phyloP scores from a whole-genome alignment of 257 asterid genomes.

The Ehretia macrophylla region DNA sequence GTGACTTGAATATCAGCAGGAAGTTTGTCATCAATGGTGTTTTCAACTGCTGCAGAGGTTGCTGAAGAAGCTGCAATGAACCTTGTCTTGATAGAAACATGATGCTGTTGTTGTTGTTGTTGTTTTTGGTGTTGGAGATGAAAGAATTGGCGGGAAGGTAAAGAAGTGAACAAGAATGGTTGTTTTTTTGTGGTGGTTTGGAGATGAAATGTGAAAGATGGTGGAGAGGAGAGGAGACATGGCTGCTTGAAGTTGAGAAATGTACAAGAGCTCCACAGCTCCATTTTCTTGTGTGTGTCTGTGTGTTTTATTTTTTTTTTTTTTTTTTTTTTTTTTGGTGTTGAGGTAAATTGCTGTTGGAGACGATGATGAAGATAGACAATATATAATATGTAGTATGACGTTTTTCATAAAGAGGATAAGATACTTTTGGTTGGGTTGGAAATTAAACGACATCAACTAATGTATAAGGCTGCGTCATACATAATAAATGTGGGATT shows the following conservation, averaged over 20 bases:
- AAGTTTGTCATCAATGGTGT: constrained; percentile 49
- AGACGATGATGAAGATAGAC: not conserved
- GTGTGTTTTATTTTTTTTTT: too few species aligned
- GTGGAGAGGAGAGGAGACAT: constrained; percentile 1
- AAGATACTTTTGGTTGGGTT: not conserved
- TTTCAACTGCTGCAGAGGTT: constrained; percentile 34
- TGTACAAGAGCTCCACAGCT: not conserved
- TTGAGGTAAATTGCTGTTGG: not conserved
- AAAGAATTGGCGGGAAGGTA: constrained; percentile 44
- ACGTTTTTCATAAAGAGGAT: not conserved
- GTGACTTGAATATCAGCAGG: constrained; percentile 76
- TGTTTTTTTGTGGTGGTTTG: constrained; percentile 30
- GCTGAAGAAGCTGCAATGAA: constrained; percentile 39
- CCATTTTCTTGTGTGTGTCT: too few species aligned
- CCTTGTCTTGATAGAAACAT: not conserved
- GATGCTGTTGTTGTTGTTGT: too few species aligned
- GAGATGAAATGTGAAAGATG: constrained; percentile 23
- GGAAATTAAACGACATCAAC: too few species aligned
- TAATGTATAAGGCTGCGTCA: too few species aligned
- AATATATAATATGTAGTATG: too few species aligned
- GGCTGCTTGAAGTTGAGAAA: not conserved
- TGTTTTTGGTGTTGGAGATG: constrained; percentile 7
- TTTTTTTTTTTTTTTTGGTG: not conserved
- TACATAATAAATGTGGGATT: too few species aligned
- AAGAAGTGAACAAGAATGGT: constrained; percentile 12